A percentile compares a stretch with the other conserved stretches of the same genome.
Evolutionary conservation across 169 alveolate genomes (phyloP).

Genomic region (Besnoitia besnoiti): DNA sequence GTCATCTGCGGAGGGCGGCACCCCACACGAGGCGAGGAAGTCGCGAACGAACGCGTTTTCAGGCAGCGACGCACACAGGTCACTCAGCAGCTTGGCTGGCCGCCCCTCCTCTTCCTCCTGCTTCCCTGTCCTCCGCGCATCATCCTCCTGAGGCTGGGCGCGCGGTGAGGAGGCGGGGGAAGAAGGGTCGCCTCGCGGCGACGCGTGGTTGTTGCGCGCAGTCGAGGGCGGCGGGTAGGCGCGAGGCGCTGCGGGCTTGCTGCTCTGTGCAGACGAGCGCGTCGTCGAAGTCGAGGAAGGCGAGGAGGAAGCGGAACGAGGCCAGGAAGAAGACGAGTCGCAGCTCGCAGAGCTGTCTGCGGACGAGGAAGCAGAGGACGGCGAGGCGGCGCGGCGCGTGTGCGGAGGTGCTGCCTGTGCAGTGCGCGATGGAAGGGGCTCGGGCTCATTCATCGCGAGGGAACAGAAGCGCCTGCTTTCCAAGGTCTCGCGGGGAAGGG

Average conservation of each 20-base stretch:
- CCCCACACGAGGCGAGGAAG: not conserved
- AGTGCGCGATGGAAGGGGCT: not conserved
- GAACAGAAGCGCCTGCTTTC: not conserved
- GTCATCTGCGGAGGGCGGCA: not conserved
- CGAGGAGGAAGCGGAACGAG: not conserved
- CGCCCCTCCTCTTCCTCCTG: no score
- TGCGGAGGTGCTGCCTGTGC: not conserved
- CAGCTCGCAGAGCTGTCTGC: not conserved
- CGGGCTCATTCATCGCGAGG: not conserved
- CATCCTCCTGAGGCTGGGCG: not conserved
- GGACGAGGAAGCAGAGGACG: not conserved
- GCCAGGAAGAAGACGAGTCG: not conserved
- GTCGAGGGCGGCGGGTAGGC: not conserved
- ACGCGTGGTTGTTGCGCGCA: not conserved
- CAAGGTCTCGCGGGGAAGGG: not conserved
- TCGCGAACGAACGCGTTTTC: not conserved
- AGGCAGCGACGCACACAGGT: not conserved
- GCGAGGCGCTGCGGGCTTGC: not conserved
- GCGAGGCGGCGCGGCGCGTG: not conserved
- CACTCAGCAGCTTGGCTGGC: not conserved
- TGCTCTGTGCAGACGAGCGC: not conserved
- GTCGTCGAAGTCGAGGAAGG: not conserved
- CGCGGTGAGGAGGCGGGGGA: not conserved
- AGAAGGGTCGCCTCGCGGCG: not conserved
- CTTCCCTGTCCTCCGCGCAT: no score